Conservation (phyloP, 768 basidiomycete genomes). For the Leucogyrophana mollusca region DNA sequence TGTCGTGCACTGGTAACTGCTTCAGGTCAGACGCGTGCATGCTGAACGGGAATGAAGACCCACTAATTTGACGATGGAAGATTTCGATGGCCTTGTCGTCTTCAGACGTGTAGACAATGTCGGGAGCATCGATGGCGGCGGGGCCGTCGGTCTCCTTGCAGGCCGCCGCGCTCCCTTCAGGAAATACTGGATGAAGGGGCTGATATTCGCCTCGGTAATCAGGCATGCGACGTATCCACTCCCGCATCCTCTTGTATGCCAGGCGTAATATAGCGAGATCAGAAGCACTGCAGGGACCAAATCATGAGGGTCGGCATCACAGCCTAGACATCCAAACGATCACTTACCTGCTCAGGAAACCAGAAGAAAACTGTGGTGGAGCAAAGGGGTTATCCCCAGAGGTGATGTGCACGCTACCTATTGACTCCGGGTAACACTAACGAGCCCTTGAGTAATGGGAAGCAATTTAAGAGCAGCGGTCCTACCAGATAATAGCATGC, state of each 20-base stretch:
- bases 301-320: not conserved
- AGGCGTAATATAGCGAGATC: conserved; percentile 25
- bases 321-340: not conserved
- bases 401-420: conserved; percentile 47
- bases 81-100: conserved; percentile 34
- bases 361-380: conserved; percentile 42
- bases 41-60: too few relatives aligned
- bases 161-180: conserved; percentile 24
- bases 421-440: conserved; percentile 43
- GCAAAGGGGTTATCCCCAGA: conserved; percentile 40
- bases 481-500: conserved; percentile 30
- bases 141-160: conserved; percentile 17
- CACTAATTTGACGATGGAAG: conserved; percentile 21
- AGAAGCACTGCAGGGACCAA: conserved; percentile 12
- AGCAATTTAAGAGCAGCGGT: not conserved
- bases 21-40: conserved; percentile 2
- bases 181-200: conserved; percentile 19
- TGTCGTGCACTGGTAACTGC: conserved; percentile 32
- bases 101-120: conserved; percentile 30
- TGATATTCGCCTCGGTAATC: conserved; percentile 34
- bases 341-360: conserved; percentile 44
- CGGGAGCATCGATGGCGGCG: conserved; percentile 21
- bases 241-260: conserved; percentile 25
- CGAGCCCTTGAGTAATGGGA: not conserved
- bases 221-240: conserved; percentile 39